A percentile compares a stretch with the other conserved stretches of the same genome.
Evolutionary conservation across 139 green algal species (phyloP).

Genomic region (Tetradesmus obliquus): DNA sequence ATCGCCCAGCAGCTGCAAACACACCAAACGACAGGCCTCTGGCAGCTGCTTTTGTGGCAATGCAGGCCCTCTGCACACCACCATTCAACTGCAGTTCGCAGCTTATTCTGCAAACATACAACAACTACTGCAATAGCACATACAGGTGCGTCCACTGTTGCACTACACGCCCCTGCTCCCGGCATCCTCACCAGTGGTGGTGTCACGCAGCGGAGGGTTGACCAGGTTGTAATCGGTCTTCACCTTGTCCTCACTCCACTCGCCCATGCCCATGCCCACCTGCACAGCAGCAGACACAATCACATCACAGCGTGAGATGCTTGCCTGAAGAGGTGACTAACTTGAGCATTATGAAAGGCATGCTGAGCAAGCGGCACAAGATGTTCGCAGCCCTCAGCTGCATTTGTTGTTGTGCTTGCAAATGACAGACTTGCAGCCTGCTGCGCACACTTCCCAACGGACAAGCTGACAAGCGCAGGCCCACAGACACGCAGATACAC

Average conservation of each 20-base stretch:
- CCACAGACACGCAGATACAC: too few relatives aligned
- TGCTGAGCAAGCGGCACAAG: too few relatives aligned
- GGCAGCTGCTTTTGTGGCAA: background rate
- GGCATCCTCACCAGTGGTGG: conserved; percentile 32
- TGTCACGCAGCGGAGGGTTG: conserved; percentile 53
- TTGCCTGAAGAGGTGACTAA: background rate
- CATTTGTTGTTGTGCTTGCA: background rate
- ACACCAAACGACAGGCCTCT: background rate
- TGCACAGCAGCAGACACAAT: conserved; percentile 24
- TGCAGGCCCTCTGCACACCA: too few relatives aligned
- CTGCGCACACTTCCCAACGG: background rate
- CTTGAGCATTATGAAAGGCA: too few relatives aligned
- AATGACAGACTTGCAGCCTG: background rate
- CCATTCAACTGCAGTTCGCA: too few relatives aligned
- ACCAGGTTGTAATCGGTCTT: conserved; percentile 44
- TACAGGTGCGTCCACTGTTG: too few relatives aligned
- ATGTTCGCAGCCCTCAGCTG: too few relatives aligned
- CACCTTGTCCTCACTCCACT: conserved; percentile 19
- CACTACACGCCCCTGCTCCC: too few relatives aligned
- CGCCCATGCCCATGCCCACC: conserved; percentile 46
- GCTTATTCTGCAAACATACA: too few relatives aligned
- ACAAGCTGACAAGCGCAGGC: background rate
- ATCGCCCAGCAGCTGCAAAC: background rate
- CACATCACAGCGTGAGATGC: background rate
- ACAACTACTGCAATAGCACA: too few relatives aligned